Conservation (phyloP, 306 rosid genomes). For the Pyrus pyrifolia region DNA sequence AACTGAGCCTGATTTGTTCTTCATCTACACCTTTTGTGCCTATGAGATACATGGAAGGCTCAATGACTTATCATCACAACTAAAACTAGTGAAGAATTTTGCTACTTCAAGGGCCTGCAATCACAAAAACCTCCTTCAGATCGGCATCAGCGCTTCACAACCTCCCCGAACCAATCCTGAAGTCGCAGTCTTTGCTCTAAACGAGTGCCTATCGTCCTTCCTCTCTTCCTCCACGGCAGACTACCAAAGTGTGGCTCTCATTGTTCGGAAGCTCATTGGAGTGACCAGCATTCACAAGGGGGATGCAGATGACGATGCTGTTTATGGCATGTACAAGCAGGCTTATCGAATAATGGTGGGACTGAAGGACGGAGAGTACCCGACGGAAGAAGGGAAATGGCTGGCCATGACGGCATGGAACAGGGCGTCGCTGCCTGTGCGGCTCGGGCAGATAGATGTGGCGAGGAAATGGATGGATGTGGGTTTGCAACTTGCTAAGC, state of each 20-base stretch:
- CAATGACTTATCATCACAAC: conserved; percentile 54
- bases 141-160: conserved; percentile 70
- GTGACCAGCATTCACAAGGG: conserved; percentile 66
- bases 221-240: conserved; percentile 70
- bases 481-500: conserved; percentile 72
- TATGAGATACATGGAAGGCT: conserved; percentile 77
- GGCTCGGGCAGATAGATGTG: conserved; percentile 66
- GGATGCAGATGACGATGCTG: conserved; percentile 70
- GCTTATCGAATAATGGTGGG: conserved; percentile 86
- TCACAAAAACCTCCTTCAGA: conserved; percentile 65
- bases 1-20: conserved; percentile 55
- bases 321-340: conserved; percentile 60
- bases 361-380: conserved; percentile 76
- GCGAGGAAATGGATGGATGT: conserved; percentile 83
- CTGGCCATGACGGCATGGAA: conserved; percentile 96
- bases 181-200: conserved; percentile 68
- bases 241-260: conserved; percentile 60
- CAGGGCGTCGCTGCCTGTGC: conserved; percentile 71
- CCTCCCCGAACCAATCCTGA: conserved; percentile 60
- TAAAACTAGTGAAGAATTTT: conserved; percentile 46
- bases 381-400: conserved; percentile 89
- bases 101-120: conserved; percentile 63
- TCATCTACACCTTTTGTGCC: conserved; percentile 63
- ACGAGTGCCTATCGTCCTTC: conserved; percentile 66
- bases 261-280: conserved; percentile 67